Evolutionary conservation across 1,284 basidiomycete species (phyloP).

Genomic region (Tetrapyrgos nigripes): DNA sequence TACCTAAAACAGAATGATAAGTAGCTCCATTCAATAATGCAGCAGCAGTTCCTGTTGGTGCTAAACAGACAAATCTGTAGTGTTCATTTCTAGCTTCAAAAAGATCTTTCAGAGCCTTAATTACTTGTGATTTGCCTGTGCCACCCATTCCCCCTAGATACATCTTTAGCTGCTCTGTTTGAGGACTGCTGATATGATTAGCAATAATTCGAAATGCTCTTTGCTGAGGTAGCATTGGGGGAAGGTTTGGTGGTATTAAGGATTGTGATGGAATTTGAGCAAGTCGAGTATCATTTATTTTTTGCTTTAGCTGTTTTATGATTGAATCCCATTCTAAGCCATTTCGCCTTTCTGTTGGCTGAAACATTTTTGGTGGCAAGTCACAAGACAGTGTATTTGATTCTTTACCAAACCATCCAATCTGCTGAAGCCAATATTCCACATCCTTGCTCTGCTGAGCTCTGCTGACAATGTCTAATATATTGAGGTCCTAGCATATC

Average conservation of each 20-base stretch:
- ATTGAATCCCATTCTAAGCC: too few species aligned
- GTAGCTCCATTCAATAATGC: slow-evolving; percentile 33
- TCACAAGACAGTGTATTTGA: too few species aligned
- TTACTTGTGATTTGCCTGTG: slow-evolving; percentile 48
- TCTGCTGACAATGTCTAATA: not conserved
- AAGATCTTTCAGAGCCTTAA: slow-evolving; percentile 41
- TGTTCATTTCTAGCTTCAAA: too few species aligned
- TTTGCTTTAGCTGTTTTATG: too few species aligned
- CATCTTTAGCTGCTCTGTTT: slow-evolving; percentile 12
- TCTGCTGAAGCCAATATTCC: too few species aligned
- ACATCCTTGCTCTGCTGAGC: not conserved
- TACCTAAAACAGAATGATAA: slow-evolving; percentile 33
- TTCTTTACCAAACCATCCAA: too few species aligned
- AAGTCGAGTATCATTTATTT: too few species aligned
- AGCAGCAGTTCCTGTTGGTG: slow-evolving; percentile 39
- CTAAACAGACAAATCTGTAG: slow-evolving; percentile 35
- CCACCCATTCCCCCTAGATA: slow-evolving; percentile 14
- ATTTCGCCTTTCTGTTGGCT: too few species aligned
- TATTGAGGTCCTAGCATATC: not conserved
- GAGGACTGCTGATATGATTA: slow-evolving; percentile 26
- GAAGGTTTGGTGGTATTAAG: not conserved
- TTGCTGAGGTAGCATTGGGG: slow-evolving; percentile 29
- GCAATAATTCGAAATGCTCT: slow-evolving; percentile 33
- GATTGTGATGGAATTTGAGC: not conserved
- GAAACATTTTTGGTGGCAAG: too few species aligned